Evolutionary conservation across 495 filamentous ascomycete genomes (phyloP).

Genomic region (Aspergillus carlsbadensis): DNA sequence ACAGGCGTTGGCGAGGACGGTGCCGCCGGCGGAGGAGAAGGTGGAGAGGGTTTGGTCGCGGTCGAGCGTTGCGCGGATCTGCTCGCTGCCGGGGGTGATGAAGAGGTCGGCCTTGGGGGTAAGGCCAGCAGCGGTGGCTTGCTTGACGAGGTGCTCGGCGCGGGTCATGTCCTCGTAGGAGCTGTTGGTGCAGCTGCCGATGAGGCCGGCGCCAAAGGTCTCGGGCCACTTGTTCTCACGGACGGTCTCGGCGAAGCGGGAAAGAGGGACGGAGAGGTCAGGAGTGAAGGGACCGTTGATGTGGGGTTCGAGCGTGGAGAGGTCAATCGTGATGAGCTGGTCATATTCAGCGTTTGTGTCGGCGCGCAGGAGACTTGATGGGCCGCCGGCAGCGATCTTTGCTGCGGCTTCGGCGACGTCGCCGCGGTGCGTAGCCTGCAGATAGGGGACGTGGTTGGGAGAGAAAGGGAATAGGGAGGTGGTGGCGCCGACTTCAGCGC

Average conservation of each 20-base stretch:
- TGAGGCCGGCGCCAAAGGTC: conserved; percentile 88
- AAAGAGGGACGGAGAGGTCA: conserved; percentile 96
- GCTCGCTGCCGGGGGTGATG: conserved; percentile 95
- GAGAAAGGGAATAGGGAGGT: conserved; percentile 99
- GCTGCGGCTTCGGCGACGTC: conserved; percentile 61
- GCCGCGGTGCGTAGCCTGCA: conserved; percentile 84
- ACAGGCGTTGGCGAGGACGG: conserved; percentile 96
- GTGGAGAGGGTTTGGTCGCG: conserved; percentile 88
- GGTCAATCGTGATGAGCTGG: conserved; percentile 93
- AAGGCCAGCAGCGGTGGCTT: conserved; percentile 89
- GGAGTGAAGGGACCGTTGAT: conserved; percentile 99
- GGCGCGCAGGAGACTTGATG: conserved; percentile 52
- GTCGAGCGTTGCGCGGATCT: conserved; percentile 93
- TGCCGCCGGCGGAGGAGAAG: conserved; percentile 86
- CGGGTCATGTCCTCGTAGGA: conserved; percentile 99
- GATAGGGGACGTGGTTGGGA: conserved; percentile 95
- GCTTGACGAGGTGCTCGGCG: conserved; percentile 88
- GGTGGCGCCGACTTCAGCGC: conserved; percentile 93
- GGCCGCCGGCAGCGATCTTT: conserved; percentile 40
- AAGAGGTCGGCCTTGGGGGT: conserved; percentile 94
- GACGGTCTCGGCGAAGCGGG: conserved; percentile 93
- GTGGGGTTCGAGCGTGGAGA: conserved; percentile 92
- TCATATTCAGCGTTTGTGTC: conserved; percentile 94
- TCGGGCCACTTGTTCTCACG: conserved; percentile 94
- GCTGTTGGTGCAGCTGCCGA: conserved; percentile 99